Evolutionary conservation across 2,329 filamentous ascomycete genomes (phyloP), one percentile per base, ranked within the genome.

Genomic region (Claviceps digitariae): DNA sequence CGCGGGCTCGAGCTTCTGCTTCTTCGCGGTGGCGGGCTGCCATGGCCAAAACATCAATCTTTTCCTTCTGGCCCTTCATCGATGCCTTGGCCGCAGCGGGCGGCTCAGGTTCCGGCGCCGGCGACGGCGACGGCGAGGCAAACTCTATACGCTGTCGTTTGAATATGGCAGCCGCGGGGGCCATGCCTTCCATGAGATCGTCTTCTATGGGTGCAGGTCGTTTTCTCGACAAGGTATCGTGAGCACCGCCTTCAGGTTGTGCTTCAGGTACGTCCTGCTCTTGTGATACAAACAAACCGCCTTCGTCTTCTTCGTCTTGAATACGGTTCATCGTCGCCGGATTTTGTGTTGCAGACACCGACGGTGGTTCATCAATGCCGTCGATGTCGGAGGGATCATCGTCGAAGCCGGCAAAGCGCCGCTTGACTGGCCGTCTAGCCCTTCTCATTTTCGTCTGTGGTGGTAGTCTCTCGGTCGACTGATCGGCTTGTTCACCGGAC

Each of bases 111-210:
- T 65, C 63, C 4, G 63, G 61, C 5, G 58, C 51, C 0, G 64
- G 61, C 3, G 64, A 58, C 4, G 63, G 61, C 5, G 58, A 51
- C 0, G 64, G 61, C 3, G 64, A 58, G 40, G 62, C 60, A 2
- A 75, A 72, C 56, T 80, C 83, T 21, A 87, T 74, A 27, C 84
- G 82, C 23, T 86, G 83, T n/a, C 83, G 81, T 66, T 95, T 97
- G 63, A 90, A 79, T 5, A 82, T 82, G 29, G 85, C 82, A 3
- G 87, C 83, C 1, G 84, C 87, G 0, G 90, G 87, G 1, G 90
- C 82, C 53, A 95, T 78, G 23, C 78, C 75, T 15, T 89, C 82
- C 65, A 91, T 79, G 9, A 86, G 68, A 46, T 85, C 78, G 52
- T 79, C 69, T 50, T 74, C 68, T 1, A 65, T 66, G 1, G 72